Evolutionary conservation across 2,329 filamentous ascomycete species (phyloP), one percentile per base, ranked within the genome.

Genomic region (Neobulgaria alba): DNA sequence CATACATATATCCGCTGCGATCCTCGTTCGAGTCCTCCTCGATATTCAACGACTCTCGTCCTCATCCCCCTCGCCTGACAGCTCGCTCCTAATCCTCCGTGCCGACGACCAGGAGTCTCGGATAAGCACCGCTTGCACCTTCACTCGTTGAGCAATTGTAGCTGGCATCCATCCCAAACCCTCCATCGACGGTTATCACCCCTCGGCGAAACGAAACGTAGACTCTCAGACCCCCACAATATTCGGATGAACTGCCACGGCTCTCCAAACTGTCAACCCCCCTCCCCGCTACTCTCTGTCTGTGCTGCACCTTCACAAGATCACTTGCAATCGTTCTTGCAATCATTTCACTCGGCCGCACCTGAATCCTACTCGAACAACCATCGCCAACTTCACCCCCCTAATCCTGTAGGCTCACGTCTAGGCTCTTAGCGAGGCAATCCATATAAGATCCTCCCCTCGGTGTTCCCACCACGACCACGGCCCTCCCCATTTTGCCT

Each of bases 191-290:
- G 47, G 41, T 30, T 39, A 44, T 35, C 15, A 32, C 43, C 18
- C 40, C 39, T n/a, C 32, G 33, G 26, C 30, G 30, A 33, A 33
- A 42, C 50, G 47, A 53, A 53, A 53, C 49, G 42, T 47, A 49
- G 49, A n/a, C 50, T 48, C 43, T 46, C 45, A 31, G 43, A 36
- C 46, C 40, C 23, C 21, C 33, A 32, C 9, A 21, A 30, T 29
- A 34, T 17, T 36, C 36, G 15, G 23, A 17, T 20, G 17, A 14
- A 12, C 29, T 31, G 15, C 18, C 18, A 7, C 12, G 5, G 30
- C 12, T 8, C 9, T 29, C 23, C 23, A 29, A 29, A 29, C 8
- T 29, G 23, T 5, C 29, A 31, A 4, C 16, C 16, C 12, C 16
- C 23, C 8, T n/a, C n/a, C 23, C 29, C 12, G 5, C 29, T 31